Conservation (phyloP, 371 early-diverging fungal genomes). For the Haplosporangium sp. region DNA sequence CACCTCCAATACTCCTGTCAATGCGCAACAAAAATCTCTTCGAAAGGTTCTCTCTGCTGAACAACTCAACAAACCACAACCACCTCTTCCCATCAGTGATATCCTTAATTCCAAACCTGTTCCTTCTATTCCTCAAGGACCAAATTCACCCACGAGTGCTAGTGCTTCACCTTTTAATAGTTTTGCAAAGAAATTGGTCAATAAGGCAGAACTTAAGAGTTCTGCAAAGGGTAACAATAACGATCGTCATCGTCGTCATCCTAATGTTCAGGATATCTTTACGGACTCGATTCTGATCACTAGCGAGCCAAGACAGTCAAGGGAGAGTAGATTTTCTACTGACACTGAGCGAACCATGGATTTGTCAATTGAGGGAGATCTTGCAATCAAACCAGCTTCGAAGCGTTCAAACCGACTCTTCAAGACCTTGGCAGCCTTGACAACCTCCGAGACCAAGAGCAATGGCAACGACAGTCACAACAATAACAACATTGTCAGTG, state of each 20-base stretch:
- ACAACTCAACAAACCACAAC: constrained; percentile 49
- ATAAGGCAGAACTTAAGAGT: constrained; percentile 20
- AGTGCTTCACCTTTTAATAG: constrained; percentile 27
- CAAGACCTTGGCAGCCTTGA: constrained; percentile 23
- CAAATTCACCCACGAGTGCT: background rate
- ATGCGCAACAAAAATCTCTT: constrained; percentile 3
- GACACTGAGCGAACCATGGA: constrained; percentile 21
- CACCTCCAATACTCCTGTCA: background rate
- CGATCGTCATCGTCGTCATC: constrained; percentile 9
- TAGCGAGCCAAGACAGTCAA: background rate
- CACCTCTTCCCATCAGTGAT: constrained; percentile 23
- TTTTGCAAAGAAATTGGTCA: constrained; percentile 25
- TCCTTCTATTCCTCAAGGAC: background rate
- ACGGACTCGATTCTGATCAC: constrained; percentile 13
- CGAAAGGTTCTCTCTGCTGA: constrained; percentile 34
- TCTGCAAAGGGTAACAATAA: background rate
- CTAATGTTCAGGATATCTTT: constrained; percentile 26
- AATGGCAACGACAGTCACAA: background rate
- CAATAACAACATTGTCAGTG: background rate
- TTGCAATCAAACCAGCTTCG: constrained; percentile 6
- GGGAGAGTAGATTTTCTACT: constrained; percentile 6
- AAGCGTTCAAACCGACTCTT: constrained; percentile 29
- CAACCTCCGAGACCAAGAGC: constrained; percentile 17
- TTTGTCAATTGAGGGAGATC: background rate
- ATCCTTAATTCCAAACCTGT: constrained; percentile 11